Base-by-base conservation (phyloP, 805 yeast species). In the Pichia deserticola region DNA sequence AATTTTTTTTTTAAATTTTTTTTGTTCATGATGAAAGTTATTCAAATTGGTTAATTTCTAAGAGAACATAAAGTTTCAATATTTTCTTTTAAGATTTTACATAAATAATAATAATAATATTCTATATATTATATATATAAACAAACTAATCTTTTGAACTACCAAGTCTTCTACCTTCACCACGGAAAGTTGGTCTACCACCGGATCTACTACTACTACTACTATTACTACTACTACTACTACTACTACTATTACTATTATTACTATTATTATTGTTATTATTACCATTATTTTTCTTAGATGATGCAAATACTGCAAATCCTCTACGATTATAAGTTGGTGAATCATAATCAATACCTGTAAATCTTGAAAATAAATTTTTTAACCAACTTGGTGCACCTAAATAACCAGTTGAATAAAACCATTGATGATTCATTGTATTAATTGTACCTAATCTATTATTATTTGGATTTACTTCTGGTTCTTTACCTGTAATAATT, bases 311-410 rank as follows among this genome's bases (percentile, higher is more conserved):
- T 1, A 42, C 59, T 13, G 46, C 40, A n/a, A 60, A 61, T 29
- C 57, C 58, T 12, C 48, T 57, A 48, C 65, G 45, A 29, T 43
- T 62, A 43, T 57, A 60, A 5, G 61, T 61, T 6, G 60, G 54
- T 5, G 64, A 54, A 42, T 54, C 59, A 54, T 66, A 65, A 48
- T 66, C 65, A 7, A 61, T 58, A 1, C 69, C 69, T 0, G 67
- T 60, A 20, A 63, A 39, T 43, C 53, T 60, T 5, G 66, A 63
- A 29, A 70, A 52, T 6, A 66, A 34, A 0, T 53, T 44, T 46
- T 59, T 65, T 48, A 73, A 63, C 76, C 77, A 73, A 3, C 40
- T 48, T 13, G 87, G 87, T 0, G 86, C 84, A 47, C 72, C 72
- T 49, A 79, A 67, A 53, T 77, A 73, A 1, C 86, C 86, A 40